Evolutionary conservation across 768 basidiomycete genomes (phyloP).

Genomic region (Leccinellum rugosiceps): DNA sequence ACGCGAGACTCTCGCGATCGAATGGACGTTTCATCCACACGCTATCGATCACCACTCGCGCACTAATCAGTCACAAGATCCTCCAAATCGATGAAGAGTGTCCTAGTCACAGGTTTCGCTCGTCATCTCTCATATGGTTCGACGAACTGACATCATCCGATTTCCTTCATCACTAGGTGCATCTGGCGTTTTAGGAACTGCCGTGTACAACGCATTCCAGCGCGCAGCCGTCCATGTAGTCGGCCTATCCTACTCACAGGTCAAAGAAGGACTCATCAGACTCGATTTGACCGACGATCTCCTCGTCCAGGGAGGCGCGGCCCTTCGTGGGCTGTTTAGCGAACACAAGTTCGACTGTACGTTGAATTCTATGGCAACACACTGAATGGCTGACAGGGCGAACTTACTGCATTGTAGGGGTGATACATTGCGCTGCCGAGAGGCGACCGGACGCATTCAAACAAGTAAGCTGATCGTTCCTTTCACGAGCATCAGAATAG

Average conservation of each 20-base stretch:
- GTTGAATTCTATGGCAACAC: constrained; percentile 25
- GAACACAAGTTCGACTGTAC: constrained; percentile 68
- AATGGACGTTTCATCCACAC: too few relatives aligned
- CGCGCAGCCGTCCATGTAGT: constrained; percentile 44
- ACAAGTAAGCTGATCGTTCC: constrained; percentile 49
- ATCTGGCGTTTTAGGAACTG: constrained; percentile 86
- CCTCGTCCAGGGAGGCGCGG: constrained; percentile 34
- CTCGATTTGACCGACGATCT: constrained; percentile 65
- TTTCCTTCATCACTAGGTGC: constrained; percentile 56
- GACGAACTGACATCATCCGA: neutral
- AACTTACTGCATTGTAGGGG: constrained; percentile 45
- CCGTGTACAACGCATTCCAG: constrained; percentile 68
- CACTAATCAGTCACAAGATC: neutral
- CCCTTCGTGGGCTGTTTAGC: constrained; percentile 48
- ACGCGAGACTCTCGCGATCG: neutral
- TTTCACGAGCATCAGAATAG: neutral
- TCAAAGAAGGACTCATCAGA: constrained; percentile 47
- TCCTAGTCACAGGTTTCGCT: constrained; percentile 53
- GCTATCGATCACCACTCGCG: neutral
- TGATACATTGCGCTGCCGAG: constrained; percentile 96
- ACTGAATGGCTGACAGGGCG: neutral
- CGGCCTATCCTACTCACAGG: constrained; percentile 71
- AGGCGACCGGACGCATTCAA: constrained; percentile 90
- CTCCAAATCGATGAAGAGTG: constrained; percentile 36
- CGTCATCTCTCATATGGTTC: constrained; percentile 8